Evolutionary conservation across 805 yeast species (phyloP), one percentile per base, ranked within the genome.

Genomic region (Tetrapisispora taiwanensis): DNA sequence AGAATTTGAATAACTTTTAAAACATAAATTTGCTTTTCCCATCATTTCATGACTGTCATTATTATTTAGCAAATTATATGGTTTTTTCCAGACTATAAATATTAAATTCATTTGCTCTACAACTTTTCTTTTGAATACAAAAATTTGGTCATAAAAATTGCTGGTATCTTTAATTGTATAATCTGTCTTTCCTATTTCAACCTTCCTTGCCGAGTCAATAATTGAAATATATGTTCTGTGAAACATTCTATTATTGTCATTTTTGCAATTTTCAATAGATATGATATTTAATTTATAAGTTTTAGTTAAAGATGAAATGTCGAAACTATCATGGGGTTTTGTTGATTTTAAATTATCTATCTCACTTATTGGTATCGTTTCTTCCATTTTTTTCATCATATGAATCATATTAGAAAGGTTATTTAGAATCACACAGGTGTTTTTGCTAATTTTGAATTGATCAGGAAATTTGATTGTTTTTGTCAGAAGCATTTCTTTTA

Each of bases 91-190:
- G 0, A 84, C 74, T 1, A 81, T 79, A 1, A 78, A 74, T 1
- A 78, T 72, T 1, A 83, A 50, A 24, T 76, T 69, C 31, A 72
- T 64, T 1, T 73, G 57, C 1, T 72, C 61, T 19, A 69, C 62
- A 0, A 72, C 69, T 0, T 63, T 61, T 3, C 70, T 54, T 28
- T 56, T 65, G 24, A 66, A 46, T 59, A 87, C 95, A 58, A 87
- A 85, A 45, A 83, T 84, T 65, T 89, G 95, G 54, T 85, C n/a
- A n/a, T 84, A 94, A 94, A 90, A 14, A 79, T 78, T 30, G 8
- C 8, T 22, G 26, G 26, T 22, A 8, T 22, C 8, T 22, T 22
- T 22, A 22, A 22, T 8, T 22, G 26, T 22, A 22, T 6, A 22
- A 22, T 22, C 26, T 0, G 97, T 89, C 48, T 76, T 78, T 2